Conservation (phyloP, 2,329 filamentous ascomycete genomes). For the Ascochyta fabae region DNA sequence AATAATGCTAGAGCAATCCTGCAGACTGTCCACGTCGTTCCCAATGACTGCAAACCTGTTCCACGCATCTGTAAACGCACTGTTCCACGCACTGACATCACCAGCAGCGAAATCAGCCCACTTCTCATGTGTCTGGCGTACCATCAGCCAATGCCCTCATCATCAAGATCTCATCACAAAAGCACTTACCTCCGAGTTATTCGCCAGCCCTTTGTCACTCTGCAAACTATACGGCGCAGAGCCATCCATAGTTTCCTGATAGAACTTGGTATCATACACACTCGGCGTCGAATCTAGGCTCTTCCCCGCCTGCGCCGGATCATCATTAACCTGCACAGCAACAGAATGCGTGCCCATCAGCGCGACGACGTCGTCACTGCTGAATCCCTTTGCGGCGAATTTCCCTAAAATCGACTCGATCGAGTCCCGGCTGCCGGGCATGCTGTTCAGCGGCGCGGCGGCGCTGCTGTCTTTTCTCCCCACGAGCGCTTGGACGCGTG, state of each 20-base stretch:
- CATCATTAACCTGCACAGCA: constrained; percentile 34
- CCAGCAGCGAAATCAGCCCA: constrained; percentile 28
- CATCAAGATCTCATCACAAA: rapidly evolving
- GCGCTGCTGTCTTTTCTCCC: constrained; percentile 28
- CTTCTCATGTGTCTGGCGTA: constrained; percentile 23
- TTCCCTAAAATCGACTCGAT: constrained; percentile 25
- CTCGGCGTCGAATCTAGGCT: constrained; percentile 39
- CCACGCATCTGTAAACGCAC: constrained; percentile 31
- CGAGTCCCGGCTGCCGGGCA: constrained; percentile 25
- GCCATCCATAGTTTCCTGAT: constrained; percentile 34
- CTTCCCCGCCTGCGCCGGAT: constrained; percentile 30
- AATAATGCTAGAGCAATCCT: constrained; percentile 32
- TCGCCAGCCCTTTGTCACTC: constrained; percentile 30
- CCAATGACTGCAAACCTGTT: constrained; percentile 31
- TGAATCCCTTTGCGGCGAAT: constrained; percentile 40
- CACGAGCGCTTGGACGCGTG: constrained; percentile 27
- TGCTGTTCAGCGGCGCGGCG: constrained; percentile 20
- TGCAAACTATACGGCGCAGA: constrained; percentile 35
- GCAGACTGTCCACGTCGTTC: constrained; percentile 26
- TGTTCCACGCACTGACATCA: constrained; percentile 24
- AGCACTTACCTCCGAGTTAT: constrained; percentile 23
- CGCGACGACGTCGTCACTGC: constrained; percentile 39
- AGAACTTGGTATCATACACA: constrained; percentile 39
- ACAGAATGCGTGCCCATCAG: constrained; percentile 43
- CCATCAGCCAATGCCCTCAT: neutral